Evolutionary conservation across 306 rosid species (phyloP).

Genomic region (Geum urbanum): DNA sequence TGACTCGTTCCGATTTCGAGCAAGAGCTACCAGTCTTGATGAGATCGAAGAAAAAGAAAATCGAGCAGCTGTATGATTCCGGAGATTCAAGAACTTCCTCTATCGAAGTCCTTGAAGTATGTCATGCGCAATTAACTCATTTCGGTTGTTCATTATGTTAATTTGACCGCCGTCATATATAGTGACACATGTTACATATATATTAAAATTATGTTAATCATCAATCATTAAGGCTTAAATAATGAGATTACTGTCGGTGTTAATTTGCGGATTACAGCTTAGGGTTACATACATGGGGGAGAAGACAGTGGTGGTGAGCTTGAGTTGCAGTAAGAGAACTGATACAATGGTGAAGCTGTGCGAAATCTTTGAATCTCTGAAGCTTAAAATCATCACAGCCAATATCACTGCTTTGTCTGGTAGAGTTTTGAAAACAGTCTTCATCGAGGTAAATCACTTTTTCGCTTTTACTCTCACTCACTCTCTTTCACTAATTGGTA

Average conservation of each 20-base stretch:
- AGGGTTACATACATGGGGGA: slow-evolving; percentile 72
- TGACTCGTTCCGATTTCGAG: slow-evolving; percentile 28
- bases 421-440: slow-evolving; percentile 71
- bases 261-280: slow-evolving; percentile 43
- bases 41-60: slow-evolving; percentile 76
- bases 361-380: slow-evolving; percentile 82
- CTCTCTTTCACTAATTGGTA: not conserved
- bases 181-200: not conserved
- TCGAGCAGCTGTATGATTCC: slow-evolving; percentile 38
- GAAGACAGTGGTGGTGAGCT: slow-evolving; percentile 63
- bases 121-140: not conserved
- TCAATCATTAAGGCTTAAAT: not conserved
- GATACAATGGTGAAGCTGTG: slow-evolving; percentile 91
- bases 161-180: not conserved
- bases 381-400: slow-evolving; percentile 74
- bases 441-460: slow-evolving; percentile 58
- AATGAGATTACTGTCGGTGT: slow-evolving; percentile 7
- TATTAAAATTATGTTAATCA: not conserved
- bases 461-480: not conserved
- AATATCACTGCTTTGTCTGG: slow-evolving; percentile 69
- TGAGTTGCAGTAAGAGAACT: slow-evolving; percentile 77
- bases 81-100: slow-evolving; percentile 50
- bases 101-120: slow-evolving; percentile 69
- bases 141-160: not conserved
- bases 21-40: slow-evolving; percentile 53